Evolutionary conservation across 768 basidiomycete species (phyloP), one percentile per base, ranked within the genome.

Genomic region (Kwoniella dendrophila): DNA sequence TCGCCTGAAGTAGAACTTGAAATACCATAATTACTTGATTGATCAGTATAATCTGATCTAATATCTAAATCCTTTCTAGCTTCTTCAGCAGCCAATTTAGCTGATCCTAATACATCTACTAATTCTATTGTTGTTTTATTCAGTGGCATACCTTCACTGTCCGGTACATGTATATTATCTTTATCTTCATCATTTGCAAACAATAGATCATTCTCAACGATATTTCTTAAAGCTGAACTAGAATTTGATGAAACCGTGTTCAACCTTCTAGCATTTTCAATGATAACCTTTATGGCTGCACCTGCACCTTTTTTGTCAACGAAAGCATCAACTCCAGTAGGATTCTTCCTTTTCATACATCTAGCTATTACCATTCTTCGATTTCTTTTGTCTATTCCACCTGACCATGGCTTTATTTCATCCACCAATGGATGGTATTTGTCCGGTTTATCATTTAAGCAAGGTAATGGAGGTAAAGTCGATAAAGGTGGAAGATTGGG

Each of bases 201-300:
- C n/a, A n/a, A n/a, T n/a, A n/a, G n/a, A n/a, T n/a, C 54, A 40
- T 24, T 27, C 16, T 30, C 53, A 26, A 43, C n/a, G 43, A n/a
- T 44, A 1, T 45, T 16, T 20, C 43, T 34, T 8, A 44, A 5
- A 10, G 55, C 41, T 20, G n/a, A n/a, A n/a, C n/a, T n/a, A n/a
- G 30, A 33, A 14, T 34, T n/a, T 10, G 55, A 33, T 8, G 41
- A 44, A 24, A 52, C 22, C 4, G 26, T 2, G 14, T 34, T 34
- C 48, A 63, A 22, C 47, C 68, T 38, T 47, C 47, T 62, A 3
- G 49, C 43, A 48, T 69, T 71, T 55, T 68, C 67, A 34, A 71
- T 62, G n/a, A 69, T 47, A 1, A 66, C 66, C 2, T 11, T 24
- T 24, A 73, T 70, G n/a, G 69, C 69, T 7, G 67, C 72, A 1